Evolutionary conservation across 345 rosid genomes (phyloP).

Genomic region (Populus pruinosa): DNA sequence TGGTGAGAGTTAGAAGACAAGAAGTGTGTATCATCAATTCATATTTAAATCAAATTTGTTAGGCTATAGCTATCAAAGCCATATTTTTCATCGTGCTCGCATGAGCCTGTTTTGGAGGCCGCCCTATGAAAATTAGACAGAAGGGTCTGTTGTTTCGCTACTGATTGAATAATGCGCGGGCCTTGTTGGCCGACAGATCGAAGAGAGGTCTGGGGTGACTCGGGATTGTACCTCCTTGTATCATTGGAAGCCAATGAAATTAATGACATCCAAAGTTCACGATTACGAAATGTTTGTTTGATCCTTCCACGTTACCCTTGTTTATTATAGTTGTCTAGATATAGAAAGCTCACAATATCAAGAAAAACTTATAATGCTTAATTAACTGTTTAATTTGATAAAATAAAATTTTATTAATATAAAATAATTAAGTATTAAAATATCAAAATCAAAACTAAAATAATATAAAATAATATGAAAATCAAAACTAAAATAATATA

Average conservation of each 20-base stretch:
- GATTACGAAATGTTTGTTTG: too few species aligned
- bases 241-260: neutral
- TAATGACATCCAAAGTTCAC: neutral
- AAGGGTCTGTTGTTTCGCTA: neutral
- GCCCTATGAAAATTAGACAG: neutral
- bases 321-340: too few species aligned
- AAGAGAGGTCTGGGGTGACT: neutral
- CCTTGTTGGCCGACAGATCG: slow-evolving; percentile 19
- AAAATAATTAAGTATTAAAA: too few species aligned
- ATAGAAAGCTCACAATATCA: too few species aligned
- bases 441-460: too few species aligned
- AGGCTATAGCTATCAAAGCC: neutral
- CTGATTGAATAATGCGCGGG: slow-evolving; percentile 16
- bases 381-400: too few species aligned
- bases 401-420: too few species aligned
- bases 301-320: too few species aligned
- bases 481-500: too few species aligned
- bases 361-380: too few species aligned
- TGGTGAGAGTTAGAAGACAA: too few species aligned
- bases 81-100: slow-evolving; percentile 4
- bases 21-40: neutral
- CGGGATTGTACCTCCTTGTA: neutral
- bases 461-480: too few species aligned
- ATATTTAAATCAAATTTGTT: neutral
- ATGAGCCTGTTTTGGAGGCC: slow-evolving; percentile 19